A percentile compares a stretch with the other conserved stretches of the same genome.
phyloP scores from a whole-genome alignment of 228 moss, liverwort and hornwort species.

The Sphagnum fallax region DNA sequence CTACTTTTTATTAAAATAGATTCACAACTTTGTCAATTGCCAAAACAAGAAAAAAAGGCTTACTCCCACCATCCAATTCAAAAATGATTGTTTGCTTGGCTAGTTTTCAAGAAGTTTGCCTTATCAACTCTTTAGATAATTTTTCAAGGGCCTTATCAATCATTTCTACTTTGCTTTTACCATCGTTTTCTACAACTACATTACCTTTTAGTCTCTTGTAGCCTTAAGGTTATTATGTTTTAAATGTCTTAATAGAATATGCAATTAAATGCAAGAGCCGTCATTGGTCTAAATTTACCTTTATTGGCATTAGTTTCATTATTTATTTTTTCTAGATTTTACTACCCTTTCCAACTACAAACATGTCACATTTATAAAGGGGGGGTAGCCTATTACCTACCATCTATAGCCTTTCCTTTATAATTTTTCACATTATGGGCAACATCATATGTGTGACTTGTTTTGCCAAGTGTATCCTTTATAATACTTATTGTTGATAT shows the following conservation, averaged over 20 bases:
- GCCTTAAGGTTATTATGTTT: constrained; percentile 4
- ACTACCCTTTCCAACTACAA: background rate
- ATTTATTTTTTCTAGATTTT: background rate
- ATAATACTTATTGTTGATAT: background rate
- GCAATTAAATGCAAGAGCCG: background rate
- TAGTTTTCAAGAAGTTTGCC: background rate
- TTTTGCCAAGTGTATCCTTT: background rate
- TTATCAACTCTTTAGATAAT: background rate
- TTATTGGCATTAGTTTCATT: background rate
- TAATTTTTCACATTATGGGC: background rate
- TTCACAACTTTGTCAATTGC: background rate
- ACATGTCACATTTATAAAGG: background rate
- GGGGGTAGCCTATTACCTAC: background rate
- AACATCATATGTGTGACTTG: background rate
- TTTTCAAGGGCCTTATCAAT: background rate
- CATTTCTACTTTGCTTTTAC: background rate
- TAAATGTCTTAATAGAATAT: background rate
- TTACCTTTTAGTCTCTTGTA: background rate
- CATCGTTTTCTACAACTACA: background rate
- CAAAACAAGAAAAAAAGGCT: background rate
- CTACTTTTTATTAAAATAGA: background rate
- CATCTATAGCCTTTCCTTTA: background rate
- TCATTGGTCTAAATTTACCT: background rate
- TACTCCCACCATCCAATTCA: constrained; percentile 6
- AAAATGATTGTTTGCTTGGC: background rate